A percentile compares a stretch with the other conserved stretches of the same genome.
Evolutionary conservation across 225 moss, liverwort and hornwort genomes (phyloP).

Genomic region (Sphagnum contortum): DNA sequence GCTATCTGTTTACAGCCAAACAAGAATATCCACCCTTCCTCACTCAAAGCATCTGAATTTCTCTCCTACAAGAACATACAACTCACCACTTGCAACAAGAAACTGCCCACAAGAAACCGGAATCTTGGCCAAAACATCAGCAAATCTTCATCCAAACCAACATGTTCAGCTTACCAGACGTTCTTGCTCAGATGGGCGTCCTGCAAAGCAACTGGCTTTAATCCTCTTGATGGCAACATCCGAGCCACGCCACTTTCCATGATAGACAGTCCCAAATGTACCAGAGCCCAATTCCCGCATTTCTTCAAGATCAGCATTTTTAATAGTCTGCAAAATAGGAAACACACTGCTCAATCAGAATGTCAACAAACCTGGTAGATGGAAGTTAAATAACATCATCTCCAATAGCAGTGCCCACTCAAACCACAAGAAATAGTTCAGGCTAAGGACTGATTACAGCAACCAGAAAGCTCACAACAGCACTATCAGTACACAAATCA

Average conservation of each 20-base stretch:
- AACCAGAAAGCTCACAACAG: no score
- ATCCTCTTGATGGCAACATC: constrained; percentile 99
- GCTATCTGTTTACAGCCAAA: constrained; percentile 47
- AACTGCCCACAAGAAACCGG: no score
- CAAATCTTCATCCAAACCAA: neutral
- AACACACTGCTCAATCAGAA: no score
- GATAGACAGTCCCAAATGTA: constrained; percentile 96
- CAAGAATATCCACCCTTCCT: no score
- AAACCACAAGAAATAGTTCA: no score
- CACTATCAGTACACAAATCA: constrained; percentile 1
- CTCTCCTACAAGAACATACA: no score
- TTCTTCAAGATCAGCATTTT: constrained; percentile 91
- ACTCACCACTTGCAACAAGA: no score
- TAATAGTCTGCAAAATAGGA: constrained; percentile 56
- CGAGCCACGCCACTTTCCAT: constrained; percentile 97
- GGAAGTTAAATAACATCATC: no score
- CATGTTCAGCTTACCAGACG: constrained; percentile 48
- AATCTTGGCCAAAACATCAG: neutral
- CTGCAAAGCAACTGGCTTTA: constrained; percentile 95
- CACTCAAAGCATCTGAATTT: no score
- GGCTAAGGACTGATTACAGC: no score
- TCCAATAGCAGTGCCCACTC: no score
- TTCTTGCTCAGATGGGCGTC: constrained; percentile 91
- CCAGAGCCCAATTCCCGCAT: constrained; percentile 94
- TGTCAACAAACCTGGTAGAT: no score